Evolutionary conservation across 1,139 yeast species (phyloP).

Genomic region (Lodderomyces elongisporus): DNA sequence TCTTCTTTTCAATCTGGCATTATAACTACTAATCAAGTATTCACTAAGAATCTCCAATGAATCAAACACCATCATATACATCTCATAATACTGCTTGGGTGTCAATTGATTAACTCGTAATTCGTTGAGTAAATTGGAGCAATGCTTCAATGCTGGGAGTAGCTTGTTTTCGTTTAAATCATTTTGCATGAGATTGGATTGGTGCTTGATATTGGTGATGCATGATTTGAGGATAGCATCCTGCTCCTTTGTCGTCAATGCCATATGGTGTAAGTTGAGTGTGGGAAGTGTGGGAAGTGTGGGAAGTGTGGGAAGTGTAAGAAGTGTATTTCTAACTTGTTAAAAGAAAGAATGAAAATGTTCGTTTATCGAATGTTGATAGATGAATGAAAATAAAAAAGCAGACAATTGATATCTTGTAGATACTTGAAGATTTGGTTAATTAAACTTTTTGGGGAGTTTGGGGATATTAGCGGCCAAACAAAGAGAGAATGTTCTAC

Average conservation of each 20-base stretch:
- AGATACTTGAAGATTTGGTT: too few relatives aligned
- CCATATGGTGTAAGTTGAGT: too few relatives aligned
- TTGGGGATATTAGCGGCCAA: too few relatives aligned
- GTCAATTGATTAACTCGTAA: slow-evolving; percentile 68
- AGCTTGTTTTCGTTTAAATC: slow-evolving; percentile 66
- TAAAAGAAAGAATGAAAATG: too few relatives aligned
- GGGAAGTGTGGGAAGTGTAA: too few relatives aligned
- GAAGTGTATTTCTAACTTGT: too few relatives aligned
- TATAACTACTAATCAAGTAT: slow-evolving; percentile 64
- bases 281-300: too few relatives aligned
- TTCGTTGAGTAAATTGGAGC: slow-evolving; percentile 78
- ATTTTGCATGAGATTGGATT: slow-evolving; percentile 71
- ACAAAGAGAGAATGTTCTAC: too few relatives aligned
- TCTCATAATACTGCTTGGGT: slow-evolving; percentile 92
- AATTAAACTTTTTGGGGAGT: too few relatives aligned
- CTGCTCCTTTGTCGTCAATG: slow-evolving; percentile 10
- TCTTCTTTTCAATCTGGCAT: slow-evolving; percentile 17
- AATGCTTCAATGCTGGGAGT: slow-evolving; percentile 86
- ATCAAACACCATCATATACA: slow-evolving; percentile 82
- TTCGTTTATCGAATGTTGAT: too few relatives aligned
- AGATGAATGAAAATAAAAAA: too few relatives aligned
- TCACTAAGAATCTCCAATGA: slow-evolving; percentile 66
- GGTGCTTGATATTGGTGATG: slow-evolving; percentile 57
- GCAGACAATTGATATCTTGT: too few relatives aligned
- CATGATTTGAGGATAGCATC: slow-evolving; percentile 41